Conservation (phyloP, 495 filamentous ascomycete species). For the Tuber magnatum region DNA sequence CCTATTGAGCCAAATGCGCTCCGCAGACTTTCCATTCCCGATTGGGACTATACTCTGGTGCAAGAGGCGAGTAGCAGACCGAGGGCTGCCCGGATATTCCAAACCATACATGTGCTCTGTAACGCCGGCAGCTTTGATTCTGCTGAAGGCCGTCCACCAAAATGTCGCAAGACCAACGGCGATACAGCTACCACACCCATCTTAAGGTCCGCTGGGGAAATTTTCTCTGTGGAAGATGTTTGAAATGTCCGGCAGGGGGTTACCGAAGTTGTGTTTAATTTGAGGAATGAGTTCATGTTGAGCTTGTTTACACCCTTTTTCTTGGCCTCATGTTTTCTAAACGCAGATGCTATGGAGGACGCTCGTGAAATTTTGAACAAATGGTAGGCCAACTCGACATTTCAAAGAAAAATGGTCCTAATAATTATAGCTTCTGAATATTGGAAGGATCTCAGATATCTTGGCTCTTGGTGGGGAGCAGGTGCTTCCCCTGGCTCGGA, state of each 20-base stretch:
- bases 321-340: too few relatives aligned
- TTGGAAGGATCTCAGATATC: conserved; percentile 61
- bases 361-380: too few relatives aligned
- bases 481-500: conserved; percentile 59
- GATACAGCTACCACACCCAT: conserved; percentile 69
- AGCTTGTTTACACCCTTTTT: too few relatives aligned
- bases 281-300: conserved; percentile 52
- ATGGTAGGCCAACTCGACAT: neutral
- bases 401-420: too few relatives aligned
- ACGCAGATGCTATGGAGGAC: too few relatives aligned
- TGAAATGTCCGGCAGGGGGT: conserved; percentile 51
- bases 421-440: conserved; percentile 41
- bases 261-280: conserved; percentile 67
- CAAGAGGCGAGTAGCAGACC: neutral
- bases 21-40: conserved; percentile 51
- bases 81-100: conserved; percentile 46
- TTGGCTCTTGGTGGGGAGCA: conserved; percentile 45
- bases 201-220: conserved; percentile 57
- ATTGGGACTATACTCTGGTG: conserved; percentile 29
- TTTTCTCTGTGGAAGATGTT: conserved; percentile 49
- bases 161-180: conserved; percentile 56
- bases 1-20: conserved; percentile 53
- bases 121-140: conserved; percentile 65
- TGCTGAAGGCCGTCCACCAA: conserved; percentile 49
- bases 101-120: conserved; percentile 53